Evolutionary conservation across 306 rosid species (phyloP).

Genomic region (Chamaecrista fasciculata): DNA sequence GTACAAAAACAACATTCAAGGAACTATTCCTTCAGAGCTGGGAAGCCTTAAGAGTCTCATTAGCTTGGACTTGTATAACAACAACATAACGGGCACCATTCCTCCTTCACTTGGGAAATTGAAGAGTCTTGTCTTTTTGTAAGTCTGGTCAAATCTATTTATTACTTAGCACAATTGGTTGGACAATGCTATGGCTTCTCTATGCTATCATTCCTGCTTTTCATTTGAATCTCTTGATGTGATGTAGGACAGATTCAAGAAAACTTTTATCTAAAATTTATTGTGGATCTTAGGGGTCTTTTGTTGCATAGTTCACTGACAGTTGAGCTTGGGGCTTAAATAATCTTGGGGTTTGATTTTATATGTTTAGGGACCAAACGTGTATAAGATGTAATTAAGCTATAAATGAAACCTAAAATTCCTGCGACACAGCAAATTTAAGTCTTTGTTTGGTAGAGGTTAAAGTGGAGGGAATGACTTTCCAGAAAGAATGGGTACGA

Average conservation of each 20-base stretch:
- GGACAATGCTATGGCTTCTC: neutral
- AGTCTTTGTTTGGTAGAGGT: neutral
- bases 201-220: neutral
- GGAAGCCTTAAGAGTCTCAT: slow-evolving; percentile 80
- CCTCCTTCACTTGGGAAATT: slow-evolving; percentile 75
- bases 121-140: slow-evolving; percentile 93
- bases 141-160: slow-evolving; percentile 39
- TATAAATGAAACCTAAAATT: slow-evolving; percentile 9
- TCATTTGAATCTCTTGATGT: neutral
- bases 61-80: slow-evolving; percentile 90
- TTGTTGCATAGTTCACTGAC: neutral
- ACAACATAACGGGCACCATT: slow-evolving; percentile 80
- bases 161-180: slow-evolving; percentile 8
- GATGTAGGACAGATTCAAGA: slow-evolving; percentile 18
- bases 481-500: neutral
- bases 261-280: slow-evolving; percentile 5
- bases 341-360: neutral
- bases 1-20: slow-evolving; percentile 89
- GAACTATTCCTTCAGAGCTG: slow-evolving; percentile 81
- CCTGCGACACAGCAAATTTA: neutral
- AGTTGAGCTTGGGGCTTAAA: neutral
- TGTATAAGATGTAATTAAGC: neutral
- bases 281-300: neutral
- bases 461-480: neutral
- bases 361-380: neutral